These are phyloP conservation scores for Aspergillus nomiae DNA, from an alignment of 2,329 filamentous ascomycete species.

Conservation along the genomic window DNA sequence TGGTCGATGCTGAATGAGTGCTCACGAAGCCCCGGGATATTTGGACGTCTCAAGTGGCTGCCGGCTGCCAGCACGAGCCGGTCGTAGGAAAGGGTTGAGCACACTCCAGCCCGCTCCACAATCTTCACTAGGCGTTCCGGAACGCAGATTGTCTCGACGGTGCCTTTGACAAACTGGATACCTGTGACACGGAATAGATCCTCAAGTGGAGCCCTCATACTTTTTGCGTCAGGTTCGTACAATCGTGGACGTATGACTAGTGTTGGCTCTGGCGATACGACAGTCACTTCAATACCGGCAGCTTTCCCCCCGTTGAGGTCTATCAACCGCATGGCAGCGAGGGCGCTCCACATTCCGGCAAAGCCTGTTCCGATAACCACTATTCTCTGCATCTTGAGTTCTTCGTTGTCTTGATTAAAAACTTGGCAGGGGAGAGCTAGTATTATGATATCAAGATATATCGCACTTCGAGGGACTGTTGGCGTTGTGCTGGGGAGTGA, in stretches of 20 bases:
- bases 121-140: conserved; percentile 19
- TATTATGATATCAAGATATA: background rate
- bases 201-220: conserved; percentile 23
- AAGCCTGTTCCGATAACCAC: conserved; percentile 39
- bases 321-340: conserved; percentile 37
- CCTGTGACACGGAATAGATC: conserved; percentile 30
- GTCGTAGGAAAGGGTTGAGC: conserved; percentile 29
- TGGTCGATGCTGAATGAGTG: conserved; percentile 38
- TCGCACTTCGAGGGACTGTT: background rate
- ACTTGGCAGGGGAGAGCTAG: background rate
- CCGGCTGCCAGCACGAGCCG: conserved; percentile 42
- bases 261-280: conserved; percentile 36
- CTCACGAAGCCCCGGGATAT: conserved; percentile 32
- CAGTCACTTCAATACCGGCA: conserved; percentile 28
- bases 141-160: conserved; percentile 11
- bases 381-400: conserved; percentile 13
- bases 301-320: conserved; percentile 19
- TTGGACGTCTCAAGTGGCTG: conserved; percentile 34
- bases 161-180: conserved; percentile 25
- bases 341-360: conserved; percentile 41
- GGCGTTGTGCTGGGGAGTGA: background rate
- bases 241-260: conserved; percentile 39
- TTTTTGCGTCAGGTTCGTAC: conserved; percentile 34
- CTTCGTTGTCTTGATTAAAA: background rate
- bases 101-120: conserved; percentile 4